Evolutionary conservation across 768 basidiomycete genomes (phyloP).

Genomic region (Lentinula sp.): DNA sequence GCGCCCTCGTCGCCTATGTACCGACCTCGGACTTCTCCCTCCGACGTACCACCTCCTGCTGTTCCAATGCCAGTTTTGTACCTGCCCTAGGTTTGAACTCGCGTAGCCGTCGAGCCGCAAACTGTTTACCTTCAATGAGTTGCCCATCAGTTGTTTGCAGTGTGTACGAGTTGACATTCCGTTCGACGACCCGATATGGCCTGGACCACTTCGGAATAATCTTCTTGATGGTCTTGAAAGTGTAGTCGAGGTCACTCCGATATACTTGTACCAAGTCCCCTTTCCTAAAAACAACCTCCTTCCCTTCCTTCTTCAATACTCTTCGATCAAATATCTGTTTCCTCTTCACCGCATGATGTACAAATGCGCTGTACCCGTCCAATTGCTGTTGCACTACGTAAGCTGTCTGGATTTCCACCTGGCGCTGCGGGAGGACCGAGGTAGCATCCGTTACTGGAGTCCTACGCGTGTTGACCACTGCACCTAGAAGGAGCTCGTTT

Average conservation of each 20-base stretch:
- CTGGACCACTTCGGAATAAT: neutral
- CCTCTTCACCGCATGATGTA: too few relatives aligned
- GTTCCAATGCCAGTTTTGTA: neutral
- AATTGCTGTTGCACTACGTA: too few relatives aligned
- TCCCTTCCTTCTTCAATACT: neutral
- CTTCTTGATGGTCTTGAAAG: neutral
- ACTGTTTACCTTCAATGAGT: too few relatives aligned
- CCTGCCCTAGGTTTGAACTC: neutral
- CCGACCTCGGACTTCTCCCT: neutral
- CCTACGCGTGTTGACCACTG: neutral
- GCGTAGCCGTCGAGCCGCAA: neutral
- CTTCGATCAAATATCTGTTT: too few relatives aligned
- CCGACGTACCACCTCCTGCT: neutral
- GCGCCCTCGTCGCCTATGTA: too few relatives aligned
- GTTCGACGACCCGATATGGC: neutral
- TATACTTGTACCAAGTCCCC: neutral
- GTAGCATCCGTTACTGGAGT: neutral
- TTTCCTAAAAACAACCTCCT: neutral
- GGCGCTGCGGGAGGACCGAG: neutral
- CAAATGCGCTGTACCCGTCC: too few relatives aligned
- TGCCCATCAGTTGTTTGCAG: neutral
- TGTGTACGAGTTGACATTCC: neutral
- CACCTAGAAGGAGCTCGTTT: neutral
- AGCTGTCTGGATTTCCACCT: slow-evolving; percentile 9
- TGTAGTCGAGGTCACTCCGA: neutral